These are phyloP conservation scores for Pseudogymnoascus sp. DNA, from an alignment of 2,329 filamentous ascomycete genomes.

Conservation along the genomic window DNA sequence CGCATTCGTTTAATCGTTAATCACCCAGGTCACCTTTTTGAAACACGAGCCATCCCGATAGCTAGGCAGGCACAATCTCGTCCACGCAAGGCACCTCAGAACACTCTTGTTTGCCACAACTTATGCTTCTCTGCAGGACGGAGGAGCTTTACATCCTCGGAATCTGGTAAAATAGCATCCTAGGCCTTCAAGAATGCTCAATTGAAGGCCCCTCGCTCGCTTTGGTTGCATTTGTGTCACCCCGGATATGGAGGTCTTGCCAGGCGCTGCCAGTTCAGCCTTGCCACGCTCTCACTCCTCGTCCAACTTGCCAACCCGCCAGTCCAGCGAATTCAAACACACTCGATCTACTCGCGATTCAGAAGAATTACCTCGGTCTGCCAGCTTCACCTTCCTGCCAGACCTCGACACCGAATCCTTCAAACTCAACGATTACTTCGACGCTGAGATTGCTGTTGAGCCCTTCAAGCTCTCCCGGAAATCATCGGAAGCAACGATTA, in stretches of 20 bases:
- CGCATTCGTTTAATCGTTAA: slow-evolving; percentile 6
- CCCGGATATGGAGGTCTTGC: neutral
- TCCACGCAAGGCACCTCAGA: neutral
- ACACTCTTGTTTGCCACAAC: neutral
- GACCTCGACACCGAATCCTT: slow-evolving; percentile 21
- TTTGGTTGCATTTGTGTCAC: neutral
- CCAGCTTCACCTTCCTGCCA: slow-evolving; percentile 50
- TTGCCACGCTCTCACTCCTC: slow-evolving; percentile 28
- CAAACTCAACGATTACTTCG: slow-evolving; percentile 32
- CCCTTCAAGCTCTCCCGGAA: slow-evolving; percentile 28
- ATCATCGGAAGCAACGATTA: slow-evolving; percentile 11
- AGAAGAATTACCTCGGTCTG: slow-evolving; percentile 40
- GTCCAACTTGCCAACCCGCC: slow-evolving; percentile 24
- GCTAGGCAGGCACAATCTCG: slow-evolving; percentile 3
- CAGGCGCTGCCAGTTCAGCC: slow-evolving; percentile 12
- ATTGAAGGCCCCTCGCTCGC: neutral
- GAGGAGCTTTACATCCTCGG: neutral
- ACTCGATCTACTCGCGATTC: slow-evolving; percentile 15
- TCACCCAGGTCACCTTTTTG: slow-evolving; percentile 6
- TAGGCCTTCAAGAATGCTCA: neutral
- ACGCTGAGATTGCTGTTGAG: slow-evolving; percentile 42
- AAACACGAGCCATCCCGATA: slow-evolving; percentile 3
- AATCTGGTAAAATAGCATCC: neutral
- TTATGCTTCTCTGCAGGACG: neutral
- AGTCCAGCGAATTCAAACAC: slow-evolving; percentile 21